phyloP scores from a whole-genome alignment of 2,329 filamentous ascomycete species.

The Purpureocillium lavendulum region DNA sequence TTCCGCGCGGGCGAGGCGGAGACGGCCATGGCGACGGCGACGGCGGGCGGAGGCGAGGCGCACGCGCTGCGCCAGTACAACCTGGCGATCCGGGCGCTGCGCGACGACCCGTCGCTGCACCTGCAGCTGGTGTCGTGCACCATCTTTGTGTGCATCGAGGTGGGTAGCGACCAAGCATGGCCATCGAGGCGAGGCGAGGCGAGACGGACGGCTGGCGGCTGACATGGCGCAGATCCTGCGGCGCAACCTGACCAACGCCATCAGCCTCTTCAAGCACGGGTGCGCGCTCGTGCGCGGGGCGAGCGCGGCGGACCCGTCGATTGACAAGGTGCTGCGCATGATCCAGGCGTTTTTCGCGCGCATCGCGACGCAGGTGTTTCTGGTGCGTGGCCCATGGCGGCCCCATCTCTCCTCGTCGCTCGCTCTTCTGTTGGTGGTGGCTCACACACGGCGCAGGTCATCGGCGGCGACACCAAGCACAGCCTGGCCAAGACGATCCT shows the following conservation, averaged over 20 bases:
- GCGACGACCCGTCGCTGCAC: slow-evolving; percentile 1
- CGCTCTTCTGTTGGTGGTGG: no score
- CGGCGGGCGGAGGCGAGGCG: no score
- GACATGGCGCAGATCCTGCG: slow-evolving; percentile 1
- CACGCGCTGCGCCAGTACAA: slow-evolving; percentile 5
- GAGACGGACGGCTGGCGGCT: no score
- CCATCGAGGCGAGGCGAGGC: no score
- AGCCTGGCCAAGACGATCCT: slow-evolving; percentile 3
- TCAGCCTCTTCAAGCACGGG: slow-evolving; percentile 4
- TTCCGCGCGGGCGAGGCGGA: slow-evolving; percentile 1
- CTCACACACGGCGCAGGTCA: neutral
- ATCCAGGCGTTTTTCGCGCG: slow-evolving; percentile 5
- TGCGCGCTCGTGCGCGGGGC: slow-evolving; percentile 2
- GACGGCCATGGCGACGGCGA: no score
- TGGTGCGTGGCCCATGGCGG: neutral
- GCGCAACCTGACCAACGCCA: slow-evolving; percentile 2
- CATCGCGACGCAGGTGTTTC: slow-evolving; percentile 4
- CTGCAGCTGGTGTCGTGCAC: slow-evolving; percentile 6
- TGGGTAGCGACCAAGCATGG: slow-evolving; percentile 1
- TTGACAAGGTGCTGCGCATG: slow-evolving; percentile 1
- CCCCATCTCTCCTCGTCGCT: neutral
- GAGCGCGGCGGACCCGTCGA: neutral
- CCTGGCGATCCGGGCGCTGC: slow-evolving; percentile 4
- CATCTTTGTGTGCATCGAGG: slow-evolving; percentile 7
- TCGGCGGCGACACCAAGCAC: slow-evolving; percentile 3